Base-by-base conservation (phyloP, 2,329 filamentous ascomycete genomes). In the Verticillium zaregamsianum region DNA sequence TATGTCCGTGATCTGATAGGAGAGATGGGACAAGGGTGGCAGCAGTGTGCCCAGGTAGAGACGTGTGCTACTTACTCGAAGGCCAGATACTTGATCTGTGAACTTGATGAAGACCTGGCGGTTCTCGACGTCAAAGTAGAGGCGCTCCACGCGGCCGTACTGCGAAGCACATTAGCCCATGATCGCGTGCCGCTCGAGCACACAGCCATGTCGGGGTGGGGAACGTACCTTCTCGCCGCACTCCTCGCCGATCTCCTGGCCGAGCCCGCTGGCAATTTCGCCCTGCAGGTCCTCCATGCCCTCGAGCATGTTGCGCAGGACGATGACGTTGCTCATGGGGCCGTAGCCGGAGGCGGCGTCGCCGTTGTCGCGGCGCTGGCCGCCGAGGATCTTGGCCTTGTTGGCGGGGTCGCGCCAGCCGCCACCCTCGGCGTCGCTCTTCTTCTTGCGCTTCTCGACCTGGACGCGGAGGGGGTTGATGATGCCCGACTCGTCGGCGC, bases 171-270 rank as follows among this genome's bases (percentile, higher is more conserved):
- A 14, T 52, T 20, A 52, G 45, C 45, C 23, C 45, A 23, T 23
- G n/a, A 20, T 9, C 20, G 62, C 35, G 8, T 20, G 4, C 23
- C 25, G 52, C 65, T 52, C 63, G 62, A 33, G 55, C 35, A 35
- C 14, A 35, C 33, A 49, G 25, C 56, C 58, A 55, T 3, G 2
- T 17, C 57, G 55, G 14, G 40, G 45, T 9, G 55, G 11, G 15
- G 4, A n/a, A 66, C 71, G 66, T 63, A 89, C 86, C 82, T 93
- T 93, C 66, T 92, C 87, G 58, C 88, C 89, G 74, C 96, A 97
- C 72, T 96, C 92, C 70, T 97, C 92, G 7, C 95, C 95, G 74
- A 99, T 97, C 73, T 97, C 93, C 77, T 98, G 94, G 68, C 94
- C 89, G 58, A 99, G 78, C 0, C 86, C 86, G 15, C 84, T 83